These are phyloP conservation scores for Dovyalis caffra DNA, from an alignment of 345 rosid species.

Conservation along the genomic window DNA sequence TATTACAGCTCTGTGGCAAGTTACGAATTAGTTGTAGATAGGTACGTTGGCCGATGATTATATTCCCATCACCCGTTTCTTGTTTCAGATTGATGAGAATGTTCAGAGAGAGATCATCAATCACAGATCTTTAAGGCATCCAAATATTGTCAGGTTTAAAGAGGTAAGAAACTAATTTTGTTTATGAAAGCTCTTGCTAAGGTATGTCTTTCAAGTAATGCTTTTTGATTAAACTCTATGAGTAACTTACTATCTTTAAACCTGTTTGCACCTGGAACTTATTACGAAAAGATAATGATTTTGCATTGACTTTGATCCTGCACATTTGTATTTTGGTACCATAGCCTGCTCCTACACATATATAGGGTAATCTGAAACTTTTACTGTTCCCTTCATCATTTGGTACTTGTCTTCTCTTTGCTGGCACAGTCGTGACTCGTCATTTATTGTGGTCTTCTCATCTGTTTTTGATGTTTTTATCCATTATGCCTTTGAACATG, in stretches of 20 bases:
- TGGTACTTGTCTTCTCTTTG: too few species aligned
- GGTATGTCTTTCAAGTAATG: background rate
- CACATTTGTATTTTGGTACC: background rate
- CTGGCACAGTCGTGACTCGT: background rate
- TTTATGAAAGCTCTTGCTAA: background rate
- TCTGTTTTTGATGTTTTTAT: background rate
- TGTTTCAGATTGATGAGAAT: slow-evolving; percentile 84
- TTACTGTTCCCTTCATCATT: background rate
- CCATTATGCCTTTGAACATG: background rate
- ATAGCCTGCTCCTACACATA: background rate
- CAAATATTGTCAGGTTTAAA: slow-evolving; percentile 86
- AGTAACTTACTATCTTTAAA: background rate
- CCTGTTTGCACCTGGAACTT: background rate
- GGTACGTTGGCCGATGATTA: background rate
- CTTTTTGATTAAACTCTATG: background rate
- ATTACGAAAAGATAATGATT: background rate
- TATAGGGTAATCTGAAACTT: background rate
- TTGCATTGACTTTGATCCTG: background rate
- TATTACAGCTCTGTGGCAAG: too few species aligned
- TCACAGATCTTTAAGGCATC: slow-evolving; percentile 84
- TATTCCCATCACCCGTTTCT: background rate
- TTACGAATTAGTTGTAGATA: too few species aligned
- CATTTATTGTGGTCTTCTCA: background rate
- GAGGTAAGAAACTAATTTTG: slow-evolving; percentile 51
- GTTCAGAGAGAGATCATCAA: slow-evolving; percentile 94